Evolutionary conservation across 1,284 basidiomycete genomes (phyloP), one percentile per base, ranked within the genome.

Genomic region (Coniferiporia sulphurascens): DNA sequence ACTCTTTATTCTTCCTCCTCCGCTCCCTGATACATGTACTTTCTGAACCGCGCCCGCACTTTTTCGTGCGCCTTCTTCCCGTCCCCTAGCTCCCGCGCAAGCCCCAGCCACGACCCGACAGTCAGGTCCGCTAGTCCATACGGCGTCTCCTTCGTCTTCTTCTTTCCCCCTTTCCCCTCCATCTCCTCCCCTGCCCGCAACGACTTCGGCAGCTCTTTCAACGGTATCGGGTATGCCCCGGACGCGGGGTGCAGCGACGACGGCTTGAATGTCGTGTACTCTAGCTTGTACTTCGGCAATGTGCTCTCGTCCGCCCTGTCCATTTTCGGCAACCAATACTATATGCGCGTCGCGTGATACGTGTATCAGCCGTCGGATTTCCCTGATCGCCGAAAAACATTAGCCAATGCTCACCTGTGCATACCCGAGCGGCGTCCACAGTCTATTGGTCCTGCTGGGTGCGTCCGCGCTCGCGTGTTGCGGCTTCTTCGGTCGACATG

Each of bases 261-360:
- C 15, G 9, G 17, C 44, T n/a, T 50, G 69, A 84, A 87, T 51
- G 91, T 94, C 71, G 87, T 68, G 71, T 94, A 94, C 72, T 94
- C 91, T 63, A 95, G 75, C 72, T 85, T 78, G 76, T 83, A 93
- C 65, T 77, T 73, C 3, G 90, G 89, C 57, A 75, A 67, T n/a
- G 78, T 71, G 46, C 70, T 75, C 65, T 80, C 74, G 69, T 83
- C 81, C 19, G 80, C 80, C 53, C 74, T 69, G 45, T 81, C 82
- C 21, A 94, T 73, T 60, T 84, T 76, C 3, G 91, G 87, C 53
- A 94, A 76, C 74, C 87, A 95, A 70, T 88, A 93, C 84, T 92
- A 74, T 52, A 44, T 35, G 27, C 57, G 22, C 53, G n/a, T 35
- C 38, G 55, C 43, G 50, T 48, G 19, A 22, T 12, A 41, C 38